Base-by-base conservation (phyloP, 2,329 filamentous ascomycete genomes). In the Fusarium domesticum region DNA sequence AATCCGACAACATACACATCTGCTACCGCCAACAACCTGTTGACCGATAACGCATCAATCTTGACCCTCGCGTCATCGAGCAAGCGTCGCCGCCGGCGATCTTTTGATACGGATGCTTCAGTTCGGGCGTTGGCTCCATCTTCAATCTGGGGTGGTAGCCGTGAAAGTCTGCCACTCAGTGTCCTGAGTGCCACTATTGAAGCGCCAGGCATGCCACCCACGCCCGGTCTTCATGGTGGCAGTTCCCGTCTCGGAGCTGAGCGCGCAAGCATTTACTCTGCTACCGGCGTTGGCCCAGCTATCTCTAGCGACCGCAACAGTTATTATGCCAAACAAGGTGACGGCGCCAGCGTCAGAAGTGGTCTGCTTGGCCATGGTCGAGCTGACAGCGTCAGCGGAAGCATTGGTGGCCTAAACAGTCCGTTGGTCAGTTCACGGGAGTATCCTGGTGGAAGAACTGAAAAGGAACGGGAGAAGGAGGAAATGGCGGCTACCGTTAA, bases 1-100 rank as follows among this genome's bases (percentile, higher is more conserved):
- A 77, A 83, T 56, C 85, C 85, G 3, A 79, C 82, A 5, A 91
- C 86, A 0, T 92, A 92, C 65, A 79, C 76, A 39, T 80, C 78
- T n/a, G 87, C 87, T 2, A 92, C 86, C 0, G 87, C 88, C 40
- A 90, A 91, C 67, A 89, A 88, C 58, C 76, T 92, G 6, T 72
- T 92, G 25, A 89, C 86, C 2, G 89, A 95, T 64, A 89, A 95
- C 62, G 89, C 89, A 17, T 92, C 87, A 18, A 91, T 95, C 55
- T 70, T 95, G 48, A 95, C 89, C 0, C 75, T 95, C 12, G 89
- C 89, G 3, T 92, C 87, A 4, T 91, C 87, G 0, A 89, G 85
- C 53, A 89, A 92, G 69, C 81, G 85, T 30, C 79, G 84, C 19
- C 83, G 89, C 28, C 80, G 88, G 37, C 80, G 87, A 48, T 91